Evolutionary conservation across 73 alveolate species (phyloP).

Genomic region (Paraurostyla sp.): DNA sequence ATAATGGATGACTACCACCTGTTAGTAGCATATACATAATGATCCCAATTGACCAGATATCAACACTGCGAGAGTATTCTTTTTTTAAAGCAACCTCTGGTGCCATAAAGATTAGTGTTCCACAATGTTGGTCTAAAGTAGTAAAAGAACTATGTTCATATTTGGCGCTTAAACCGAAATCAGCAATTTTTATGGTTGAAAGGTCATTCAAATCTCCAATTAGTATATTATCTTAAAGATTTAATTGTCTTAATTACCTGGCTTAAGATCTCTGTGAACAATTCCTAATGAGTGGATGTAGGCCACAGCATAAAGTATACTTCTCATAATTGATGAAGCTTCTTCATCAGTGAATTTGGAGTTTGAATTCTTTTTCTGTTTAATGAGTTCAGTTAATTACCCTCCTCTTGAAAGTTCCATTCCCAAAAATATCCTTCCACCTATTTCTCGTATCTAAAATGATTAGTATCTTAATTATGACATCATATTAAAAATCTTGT

Average conservation of each 20-base stretch:
- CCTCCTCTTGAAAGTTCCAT: conserved; percentile 79
- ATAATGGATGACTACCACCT: conserved; percentile 84
- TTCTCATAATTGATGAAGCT: conserved; percentile 79
- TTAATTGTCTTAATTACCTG: conserved; percentile 71
- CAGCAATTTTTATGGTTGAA: conserved; percentile 47
- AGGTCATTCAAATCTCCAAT: conserved; percentile 44
- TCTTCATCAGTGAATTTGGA: conserved; percentile 77
- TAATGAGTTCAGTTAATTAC: conserved; percentile 69
- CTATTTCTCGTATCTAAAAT: conserved; percentile 49
- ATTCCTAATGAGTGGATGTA: conserved; percentile 90
- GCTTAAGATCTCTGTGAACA: conserved; percentile 92
- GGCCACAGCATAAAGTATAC: conserved; percentile 83
- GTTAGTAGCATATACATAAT: conserved; percentile 81
- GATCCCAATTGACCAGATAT: conserved; percentile 84
- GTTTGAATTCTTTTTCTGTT: neutral
- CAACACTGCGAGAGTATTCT: conserved; percentile 83
- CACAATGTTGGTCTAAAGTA: conserved; percentile 75
- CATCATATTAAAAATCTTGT: too few relatives aligned
- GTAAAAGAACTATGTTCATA: conserved; percentile 57
- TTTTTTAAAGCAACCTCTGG: conserved; percentile 84
- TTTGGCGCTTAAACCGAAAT: conserved; percentile 72
- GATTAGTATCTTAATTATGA: too few relatives aligned
- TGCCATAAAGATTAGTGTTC: conserved; percentile 89
- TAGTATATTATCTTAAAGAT: conserved; percentile 60
- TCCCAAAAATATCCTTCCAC: conserved; percentile 41